Base-by-base conservation (phyloP, 116 monocot genomes). In the Phalaenopsis hybrid region DNA sequence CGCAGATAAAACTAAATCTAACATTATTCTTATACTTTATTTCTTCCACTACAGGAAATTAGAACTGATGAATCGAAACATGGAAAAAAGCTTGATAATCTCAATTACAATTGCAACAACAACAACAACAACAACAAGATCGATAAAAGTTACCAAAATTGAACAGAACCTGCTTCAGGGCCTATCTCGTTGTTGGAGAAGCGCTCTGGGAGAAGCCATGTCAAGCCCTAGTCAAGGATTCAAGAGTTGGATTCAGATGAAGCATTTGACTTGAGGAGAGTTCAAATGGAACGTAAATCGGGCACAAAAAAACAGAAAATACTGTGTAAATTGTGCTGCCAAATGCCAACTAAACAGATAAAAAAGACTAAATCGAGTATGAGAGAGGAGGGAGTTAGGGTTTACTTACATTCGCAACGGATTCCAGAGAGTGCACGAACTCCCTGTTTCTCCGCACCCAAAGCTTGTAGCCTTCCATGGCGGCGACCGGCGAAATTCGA, bases 201-300 rank as follows among this genome's bases (percentile, higher is more conserved):
- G 63, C 96, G 92, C 88, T 96, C 96, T 10, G 92, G 96, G 6
- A 96, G 94, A 48, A 96, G 79, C 96, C 96, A 96, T 20, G 94
- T 94, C 61, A 94, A 50, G 49, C 90, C 94, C 96, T 96, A 82
- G n/a, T 25, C 34, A 77, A 77, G 17, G 9, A 75, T 77, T 15
- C 31, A 25, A 52, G 4, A 57, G 23, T 25, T 41, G 2, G 9
- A 31, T 46, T 49, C 57, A 21, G 33, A 77, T 34, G 2, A 67
- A 79, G 34, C 9, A 59, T 20, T 45, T 72, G 11, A 13, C 72
- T 31, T 34, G 72, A 20, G 6, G 13, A 41, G 16, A 72, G 13
- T 34, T 72, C 34, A 16, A 72, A 15, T 41, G 15, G 31, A 34
- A 16, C 72, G 33, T 37, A 44, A 77, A 4, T 4, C 48, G 51